These are phyloP conservation scores for Triticum aestivum DNA, from an alignment of 176 grass and related monocot species.

Conservation along the genomic window IWGSC_CS_RefSeq_v2.1 NC_057812.1:381287946-381288445, in stretches of 20 bases:
- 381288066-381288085: background rate
- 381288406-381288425: no score
- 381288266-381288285: no score
- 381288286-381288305: no score
- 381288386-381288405: no score
- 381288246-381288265: background rate
- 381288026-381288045: background rate
- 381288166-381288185: background rate
- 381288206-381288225: no score
- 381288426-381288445: no score
- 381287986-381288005: background rate
- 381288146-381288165: background rate
- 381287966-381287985: background rate
- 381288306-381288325: no score
- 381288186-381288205: background rate
- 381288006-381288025: background rate
- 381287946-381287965: background rate
- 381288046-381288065: background rate
- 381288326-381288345: no score
- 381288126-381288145: background rate
- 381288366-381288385: no score
- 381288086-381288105: background rate
- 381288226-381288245: background rate
- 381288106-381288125: background rate
- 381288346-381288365: no score